Evolutionary conservation across 495 filamentous ascomycete species (phyloP), one percentile per base, ranked within the genome.

Genomic region (Neurospora sp.): DNA sequence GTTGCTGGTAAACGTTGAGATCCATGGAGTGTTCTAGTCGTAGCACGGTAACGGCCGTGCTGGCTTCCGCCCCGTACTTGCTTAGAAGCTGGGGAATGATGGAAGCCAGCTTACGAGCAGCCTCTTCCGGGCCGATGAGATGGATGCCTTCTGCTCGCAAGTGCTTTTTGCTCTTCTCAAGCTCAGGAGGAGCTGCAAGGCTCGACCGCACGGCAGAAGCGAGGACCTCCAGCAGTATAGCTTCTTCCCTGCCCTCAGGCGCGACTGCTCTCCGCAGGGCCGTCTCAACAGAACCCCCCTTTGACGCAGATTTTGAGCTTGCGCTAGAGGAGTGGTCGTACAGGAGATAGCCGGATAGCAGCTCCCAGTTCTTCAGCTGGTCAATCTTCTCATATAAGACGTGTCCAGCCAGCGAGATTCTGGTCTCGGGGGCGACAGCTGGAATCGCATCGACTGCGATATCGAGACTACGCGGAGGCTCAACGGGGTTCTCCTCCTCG

Each of bases 1-100:
- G 84, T 77, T 97, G 93, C 78, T 96, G 91, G 79, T 97, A 96
- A 31, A 96, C 89, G 70, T 93, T 91, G 3, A 98, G 86, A 76
- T 97, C 92, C 20, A 99, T 88, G 27, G 91, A 88, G 78, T 94
- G 92, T 77, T 94, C 93, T n/a, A 99, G 84, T 9, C 93, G 90
- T 20, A 99, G 83, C 40, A 98, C 94, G 18, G 90, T 89, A 16
- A 93, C 90, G 2, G 94, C 94, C 14, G 94, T 92, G 76, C 91
- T 89, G 10, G 96, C 92, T n/a, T 92, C 87, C 8, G 93, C 92
- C 3, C 96, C 96, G 75, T 92, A 99, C 77, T 97, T 98, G 76
- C 92, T 96, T 69, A 99, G 82, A 3, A 99, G 87, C 44, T 88
- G 90, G 1, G 96, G 96, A 69, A 98, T 94, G 18, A 92, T 86